These are phyloP conservation scores for Sporothrix pallida DNA, from an alignment of 2,329 filamentous ascomycete species.

Conservation along the genomic window DNA sequence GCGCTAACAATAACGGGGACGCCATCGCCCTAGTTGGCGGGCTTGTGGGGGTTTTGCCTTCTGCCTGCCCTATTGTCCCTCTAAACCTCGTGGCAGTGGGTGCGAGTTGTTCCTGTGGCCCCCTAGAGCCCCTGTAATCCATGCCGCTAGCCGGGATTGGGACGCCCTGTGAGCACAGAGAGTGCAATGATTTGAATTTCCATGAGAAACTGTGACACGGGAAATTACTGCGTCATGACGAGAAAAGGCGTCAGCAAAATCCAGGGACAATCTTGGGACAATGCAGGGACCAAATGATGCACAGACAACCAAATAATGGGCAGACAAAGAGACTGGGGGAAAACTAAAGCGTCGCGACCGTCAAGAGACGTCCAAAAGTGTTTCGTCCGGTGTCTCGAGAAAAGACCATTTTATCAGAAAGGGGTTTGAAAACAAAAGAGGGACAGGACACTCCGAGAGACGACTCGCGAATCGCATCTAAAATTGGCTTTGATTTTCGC, in stretches of 20 bases:
- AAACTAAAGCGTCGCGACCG: too few species aligned
- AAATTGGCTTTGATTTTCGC: neutral
- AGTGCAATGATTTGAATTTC: neutral
- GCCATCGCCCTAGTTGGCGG: neutral
- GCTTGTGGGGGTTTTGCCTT: neutral
- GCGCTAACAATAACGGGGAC: neutral
- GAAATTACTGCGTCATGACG: constrained; percentile 11
- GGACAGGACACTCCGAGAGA: neutral
- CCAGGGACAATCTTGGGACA: neutral
- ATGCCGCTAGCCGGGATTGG: constrained; percentile 9
- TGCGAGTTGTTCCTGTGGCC: neutral
- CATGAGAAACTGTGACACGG: neutral
- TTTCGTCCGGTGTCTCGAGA: constrained; percentile 12
- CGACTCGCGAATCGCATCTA: neutral
- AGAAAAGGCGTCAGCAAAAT: neutral
- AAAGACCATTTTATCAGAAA: neutral
- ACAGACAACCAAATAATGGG: neutral
- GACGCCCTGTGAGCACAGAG: neutral
- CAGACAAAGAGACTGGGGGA: neutral
- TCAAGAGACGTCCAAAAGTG: neutral
- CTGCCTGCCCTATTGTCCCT: neutral
- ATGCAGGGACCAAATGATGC: neutral
- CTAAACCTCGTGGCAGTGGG: constrained; percentile 21
- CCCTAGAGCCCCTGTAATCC: neutral
- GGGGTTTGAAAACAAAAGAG: neutral